Percentiles rank a stretch among this genome's conserved stretches.
Conservation (phyloP, 306 rosid species). For the Luffa acutangula region DNA sequence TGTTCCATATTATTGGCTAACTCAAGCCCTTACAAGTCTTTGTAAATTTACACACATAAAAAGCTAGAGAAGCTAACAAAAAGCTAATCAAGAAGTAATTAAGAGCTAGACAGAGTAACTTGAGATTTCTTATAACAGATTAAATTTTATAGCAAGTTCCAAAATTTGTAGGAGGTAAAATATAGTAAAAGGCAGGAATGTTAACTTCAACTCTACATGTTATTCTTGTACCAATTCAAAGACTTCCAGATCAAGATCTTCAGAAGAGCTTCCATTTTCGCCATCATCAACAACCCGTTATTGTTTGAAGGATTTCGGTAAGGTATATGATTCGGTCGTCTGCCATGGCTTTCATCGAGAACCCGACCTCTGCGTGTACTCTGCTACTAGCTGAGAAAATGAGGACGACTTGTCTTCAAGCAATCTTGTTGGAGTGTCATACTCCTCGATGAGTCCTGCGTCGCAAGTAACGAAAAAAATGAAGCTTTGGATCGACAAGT, state of each 20-base stretch:
- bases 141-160: too few relatives aligned
- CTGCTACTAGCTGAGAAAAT: slow-evolving; percentile 71
- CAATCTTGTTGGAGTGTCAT: slow-evolving; percentile 48
- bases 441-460: slow-evolving; percentile 71
- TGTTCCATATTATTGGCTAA: too few relatives aligned
- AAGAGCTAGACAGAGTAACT: too few relatives aligned
- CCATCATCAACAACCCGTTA: not conserved
- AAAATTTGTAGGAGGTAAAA: too few relatives aligned
- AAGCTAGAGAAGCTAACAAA: too few relatives aligned
- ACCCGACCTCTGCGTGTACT: slow-evolving; percentile 54
- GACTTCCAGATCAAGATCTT: not conserved
- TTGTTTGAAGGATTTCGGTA: not conserved
- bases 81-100: too few relatives aligned
- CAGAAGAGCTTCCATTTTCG: not conserved
- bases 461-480: not conserved
- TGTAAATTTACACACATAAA: too few relatives aligned
- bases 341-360: slow-evolving; percentile 13
- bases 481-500: not conserved
- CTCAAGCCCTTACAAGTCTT: too few relatives aligned
- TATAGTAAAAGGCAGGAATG: not conserved
- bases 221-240: not conserved
- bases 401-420: slow-evolving; percentile 65
- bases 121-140: too few relatives aligned
- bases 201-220: not conserved
- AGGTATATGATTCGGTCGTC: not conserved